Evolutionary conservation across 306 rosid species (phyloP), one percentile per base, ranked within the genome.

Genomic region (Alnus rubra): DNA sequence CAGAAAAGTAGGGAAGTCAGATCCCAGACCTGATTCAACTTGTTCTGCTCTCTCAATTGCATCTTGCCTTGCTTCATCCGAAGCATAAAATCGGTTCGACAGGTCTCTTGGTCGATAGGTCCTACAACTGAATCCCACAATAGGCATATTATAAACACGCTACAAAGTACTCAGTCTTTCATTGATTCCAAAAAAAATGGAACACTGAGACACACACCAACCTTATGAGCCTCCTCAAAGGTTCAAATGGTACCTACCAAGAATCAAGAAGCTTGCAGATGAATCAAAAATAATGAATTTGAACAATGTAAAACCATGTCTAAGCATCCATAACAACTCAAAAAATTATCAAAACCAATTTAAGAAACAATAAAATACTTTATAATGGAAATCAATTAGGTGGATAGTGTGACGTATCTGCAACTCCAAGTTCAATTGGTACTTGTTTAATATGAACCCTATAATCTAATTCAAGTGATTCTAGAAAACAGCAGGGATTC

Each of bases 31-130:
- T 3, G 87, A 54, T 75, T 79, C 81, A 64, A 88, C 14, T 45
- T 80, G 58, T 63, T 47, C 81, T 52, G 90, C 92, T 76, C 80
- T 84, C 33, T 80, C 84, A 72, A 84, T 73, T 9, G 92, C 87
- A 51, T 75, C 74, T 14, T 59, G 77, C 33, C 88, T 78, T 65
- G 30, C 84, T 78, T 82, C 87, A 65, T 84, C 77, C 7, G 88
- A 78, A 63, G 92, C 92, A 80, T 82, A 86, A 28, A 75, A 76
- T 51, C 90, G 79, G 71, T 31, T 86, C 79, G 83, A 74, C 73
- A 86, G 65, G 79, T 86, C 82, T 49, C 88, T 80, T 62, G 84
- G 71, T 59, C 48, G 79, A 83, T 86, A 83, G 23, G 56, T 63
- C 78, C 84, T 84, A 45, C 70, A 51, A 64, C 56, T 39, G 23